These are phyloP conservation scores for Phialemoniopsis sp. DNA, from an alignment of 2,329 filamentous ascomycete species.

Conservation along the genomic window DNA sequence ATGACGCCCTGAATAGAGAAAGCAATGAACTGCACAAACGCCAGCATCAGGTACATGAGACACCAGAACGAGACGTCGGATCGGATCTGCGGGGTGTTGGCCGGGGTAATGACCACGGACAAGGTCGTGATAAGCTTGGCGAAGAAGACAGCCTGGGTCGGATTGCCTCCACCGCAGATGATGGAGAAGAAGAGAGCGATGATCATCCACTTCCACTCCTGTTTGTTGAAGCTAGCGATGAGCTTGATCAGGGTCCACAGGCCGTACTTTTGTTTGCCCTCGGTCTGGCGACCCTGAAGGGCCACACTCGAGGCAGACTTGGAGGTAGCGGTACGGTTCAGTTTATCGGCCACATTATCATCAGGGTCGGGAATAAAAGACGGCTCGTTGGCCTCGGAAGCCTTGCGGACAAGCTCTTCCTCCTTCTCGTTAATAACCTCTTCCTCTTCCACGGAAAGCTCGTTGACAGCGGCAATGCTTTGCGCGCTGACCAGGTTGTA, in stretches of 20 bases:
- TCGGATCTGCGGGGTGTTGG: constrained; percentile 53
- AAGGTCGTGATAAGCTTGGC: constrained; percentile 75
- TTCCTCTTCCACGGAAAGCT: constrained; percentile 46
- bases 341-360: constrained; percentile 54
- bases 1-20: constrained; percentile 66
- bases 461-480: constrained; percentile 64
- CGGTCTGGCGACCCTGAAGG: constrained; percentile 51
- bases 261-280: constrained; percentile 53
- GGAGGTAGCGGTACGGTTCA: constrained; percentile 49
- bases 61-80: constrained; percentile 80
- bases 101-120: constrained; percentile 25
- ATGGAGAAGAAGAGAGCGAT: constrained; percentile 69
- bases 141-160: constrained; percentile 67
- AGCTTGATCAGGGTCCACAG: constrained; percentile 75
- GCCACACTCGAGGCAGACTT: constrained; percentile 67
- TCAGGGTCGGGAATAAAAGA: constrained; percentile 50
- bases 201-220: constrained; percentile 69
- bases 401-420: constrained; percentile 44
- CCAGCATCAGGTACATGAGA: constrained; percentile 84
- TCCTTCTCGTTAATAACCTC: constrained; percentile 44
- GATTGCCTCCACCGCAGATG: constrained; percentile 75
- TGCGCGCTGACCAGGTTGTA: constrained; percentile 85
- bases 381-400: constrained; percentile 31
- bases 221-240: constrained; percentile 73
- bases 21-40: constrained; percentile 65